Evolutionary conservation across 768 basidiomycete genomes (phyloP), one percentile per base, ranked within the genome.

Genomic region (Porphyrellus cyaneotinctus): DNA sequence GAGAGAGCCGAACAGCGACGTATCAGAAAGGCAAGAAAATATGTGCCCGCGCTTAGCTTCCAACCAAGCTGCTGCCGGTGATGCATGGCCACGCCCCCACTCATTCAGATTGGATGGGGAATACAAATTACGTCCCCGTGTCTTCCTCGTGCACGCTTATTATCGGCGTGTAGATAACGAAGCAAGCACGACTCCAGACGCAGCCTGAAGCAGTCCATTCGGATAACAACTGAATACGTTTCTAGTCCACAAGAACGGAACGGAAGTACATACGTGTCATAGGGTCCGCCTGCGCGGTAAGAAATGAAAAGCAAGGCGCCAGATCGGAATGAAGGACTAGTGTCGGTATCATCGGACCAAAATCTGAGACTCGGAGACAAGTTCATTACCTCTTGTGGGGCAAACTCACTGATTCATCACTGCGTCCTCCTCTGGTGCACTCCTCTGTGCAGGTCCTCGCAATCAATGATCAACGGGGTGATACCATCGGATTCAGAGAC

Each of bases 281-380:
- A 59, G 59, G 63, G 63, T 56, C 51, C 33, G 47, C 15, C 59
- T 51, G 36, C 31, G 43, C 28, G 46, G 20, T 20, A 35, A 42
- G 43, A 46, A 49, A 57, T 48, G 52, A 58, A 45, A 43, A 45
- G n/a, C 30, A 51, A 28, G 36, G 42, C 23, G 17, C 10, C n/a
- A n/a, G n/a, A 43, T 43, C 33, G 47, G 48, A 51, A 37, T 42
- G 48, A 9, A 41, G 39, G n/a, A n/a, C n/a, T 28, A 5, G 26
- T 9, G 9, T 28, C 26, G 9, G 13, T 24, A 12, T 30, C 32
- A 28, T 28, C 35, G 31, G 20, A 22, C 18, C 31, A 33, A 31
- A 14, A 6, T 22, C 37, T 38, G 44, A 39, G 44, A 20, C 36
- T 52, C 51, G 51, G 36, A 52, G 37, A 44, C 44, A 26, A 35